Percentiles rank a stretch among this genome's conserved stretches.
Evolutionary conservation across 2,329 filamentous ascomycete genomes (phyloP).

Genomic region (Lecanosticta acicola): DNA sequence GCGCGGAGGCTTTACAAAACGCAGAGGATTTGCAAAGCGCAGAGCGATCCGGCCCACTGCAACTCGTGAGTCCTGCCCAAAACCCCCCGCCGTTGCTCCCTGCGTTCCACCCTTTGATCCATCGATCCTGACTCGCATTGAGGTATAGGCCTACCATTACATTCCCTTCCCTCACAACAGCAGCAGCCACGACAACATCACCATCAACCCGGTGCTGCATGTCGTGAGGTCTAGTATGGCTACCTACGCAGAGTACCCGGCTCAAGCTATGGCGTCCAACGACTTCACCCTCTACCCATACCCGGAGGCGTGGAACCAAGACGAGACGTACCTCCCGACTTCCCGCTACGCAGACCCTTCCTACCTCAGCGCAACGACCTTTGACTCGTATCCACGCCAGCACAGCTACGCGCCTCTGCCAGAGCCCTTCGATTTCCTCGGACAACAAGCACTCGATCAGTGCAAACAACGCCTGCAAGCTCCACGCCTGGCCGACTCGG

Average conservation of each 20-base stretch:
- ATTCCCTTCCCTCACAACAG: no score
- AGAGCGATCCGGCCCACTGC: neutral
- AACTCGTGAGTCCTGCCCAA: neutral
- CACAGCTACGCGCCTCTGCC: constrained; percentile 31
- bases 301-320: constrained; percentile 27
- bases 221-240: constrained; percentile 23
- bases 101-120: neutral
- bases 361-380: constrained; percentile 30
- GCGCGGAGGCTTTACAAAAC: constrained; percentile 7
- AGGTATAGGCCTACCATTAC: no score
- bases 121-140: neutral
- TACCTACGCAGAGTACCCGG: constrained; percentile 27
- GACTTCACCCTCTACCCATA: constrained; percentile 33
- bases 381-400: constrained; percentile 33
- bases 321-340: constrained; percentile 25
- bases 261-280: constrained; percentile 25
- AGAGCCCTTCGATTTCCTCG: constrained; percentile 36
- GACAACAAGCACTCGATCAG: constrained; percentile 33
- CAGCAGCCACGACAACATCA: neutral
- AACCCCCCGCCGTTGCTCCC: neutral
- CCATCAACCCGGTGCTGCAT: constrained; percentile 5
- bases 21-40: neutral
- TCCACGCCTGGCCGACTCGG: constrained; percentile 38
- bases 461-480: constrained; percentile 35
- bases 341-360: constrained; percentile 24